Conservation (phyloP, 768 basidiomycete genomes). For the Rossbeevera mucosa region DNA sequence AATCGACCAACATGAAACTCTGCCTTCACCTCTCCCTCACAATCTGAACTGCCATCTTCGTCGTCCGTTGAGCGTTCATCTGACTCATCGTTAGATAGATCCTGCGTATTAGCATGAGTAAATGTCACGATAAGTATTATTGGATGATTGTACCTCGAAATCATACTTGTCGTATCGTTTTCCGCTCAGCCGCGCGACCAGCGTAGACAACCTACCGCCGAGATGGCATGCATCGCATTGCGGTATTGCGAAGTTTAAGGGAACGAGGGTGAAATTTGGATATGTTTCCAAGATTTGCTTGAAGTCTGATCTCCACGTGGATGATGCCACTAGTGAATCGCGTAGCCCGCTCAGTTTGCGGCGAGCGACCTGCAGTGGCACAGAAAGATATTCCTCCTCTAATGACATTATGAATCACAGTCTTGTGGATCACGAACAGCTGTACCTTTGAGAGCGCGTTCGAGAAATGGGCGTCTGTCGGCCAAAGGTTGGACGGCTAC, state of each 20-base stretch:
- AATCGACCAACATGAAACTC: conserved; percentile 73
- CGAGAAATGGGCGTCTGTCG: conserved; percentile 53
- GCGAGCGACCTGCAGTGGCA: conserved; percentile 61
- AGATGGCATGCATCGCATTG: conserved; percentile 83
- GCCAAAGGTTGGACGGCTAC: conserved; percentile 57
- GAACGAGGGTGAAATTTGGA: conserved; percentile 55
- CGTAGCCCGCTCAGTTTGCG: conserved; percentile 66
- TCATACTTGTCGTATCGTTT: conserved; percentile 65
- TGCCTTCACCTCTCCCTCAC: conserved; percentile 12
- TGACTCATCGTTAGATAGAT: conserved; percentile 21
- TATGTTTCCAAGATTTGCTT: conserved; percentile 59
- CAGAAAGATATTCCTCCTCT: conserved; percentile 69
- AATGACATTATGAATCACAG: neutral
- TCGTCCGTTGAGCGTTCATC: conserved; percentile 26
- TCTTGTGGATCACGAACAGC: neutral
- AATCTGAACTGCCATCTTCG: conserved; percentile 8
- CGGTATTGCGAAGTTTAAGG: conserved; percentile 52
- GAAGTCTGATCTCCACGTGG: conserved; percentile 74
- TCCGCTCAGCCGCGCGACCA: conserved; percentile 60
- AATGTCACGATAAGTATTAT: neutral
- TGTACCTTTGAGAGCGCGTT: conserved; percentile 46
- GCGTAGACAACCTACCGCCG: conserved; percentile 61
- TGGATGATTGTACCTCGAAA: conserved; percentile 47
- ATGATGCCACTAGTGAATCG: conserved; percentile 79
- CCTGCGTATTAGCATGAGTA: conserved; percentile 10